Evolutionary conservation across 768 basidiomycete genomes (phyloP).

Genomic region (Pholiota conissans): DNA sequence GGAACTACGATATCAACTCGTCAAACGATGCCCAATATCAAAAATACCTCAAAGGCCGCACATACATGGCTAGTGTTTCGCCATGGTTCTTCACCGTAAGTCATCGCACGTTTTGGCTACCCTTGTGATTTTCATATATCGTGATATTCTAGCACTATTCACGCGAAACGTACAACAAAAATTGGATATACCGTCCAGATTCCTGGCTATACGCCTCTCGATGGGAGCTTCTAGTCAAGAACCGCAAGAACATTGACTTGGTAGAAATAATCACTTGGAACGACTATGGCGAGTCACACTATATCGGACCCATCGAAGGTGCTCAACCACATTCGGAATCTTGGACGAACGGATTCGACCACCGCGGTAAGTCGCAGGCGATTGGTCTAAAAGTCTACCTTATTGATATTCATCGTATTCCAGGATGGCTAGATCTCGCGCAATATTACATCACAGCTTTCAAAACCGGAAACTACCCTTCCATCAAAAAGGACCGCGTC

Average conservation of each 20-base stretch:
- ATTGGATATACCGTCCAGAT: slow-evolving; percentile 56
- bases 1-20: slow-evolving; percentile 29
- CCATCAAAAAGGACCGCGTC: slow-evolving; percentile 47
- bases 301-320: slow-evolving; percentile 53
- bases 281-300: slow-evolving; percentile 75
- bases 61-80: slow-evolving; percentile 38
- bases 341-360: slow-evolving; percentile 62
- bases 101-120: too few relatives aligned
- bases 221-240: slow-evolving; percentile 56
- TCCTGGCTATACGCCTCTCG: slow-evolving; percentile 54
- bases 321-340: slow-evolving; percentile 60
- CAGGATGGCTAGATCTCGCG: slow-evolving; percentile 54
- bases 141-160: slow-evolving; percentile 49
- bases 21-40: slow-evolving; percentile 31
- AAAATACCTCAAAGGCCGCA: slow-evolving; percentile 24
- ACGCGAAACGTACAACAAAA: slow-evolving; percentile 52
- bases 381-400: not conserved
- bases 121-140: too few relatives aligned
- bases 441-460: slow-evolving; percentile 48
- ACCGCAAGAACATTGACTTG: slow-evolving; percentile 38
- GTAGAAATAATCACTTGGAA: slow-evolving; percentile 67
- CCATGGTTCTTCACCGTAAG: slow-evolving; percentile 60
- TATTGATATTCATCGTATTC: not conserved
- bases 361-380: slow-evolving; percentile 27
- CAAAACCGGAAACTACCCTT: slow-evolving; percentile 33